A percentile compares a stretch with the other conserved stretches of the same genome.
phyloP scores from a whole-genome alignment of 768 basidiomycete species.

The Collybiopsis luxurians region DNA sequence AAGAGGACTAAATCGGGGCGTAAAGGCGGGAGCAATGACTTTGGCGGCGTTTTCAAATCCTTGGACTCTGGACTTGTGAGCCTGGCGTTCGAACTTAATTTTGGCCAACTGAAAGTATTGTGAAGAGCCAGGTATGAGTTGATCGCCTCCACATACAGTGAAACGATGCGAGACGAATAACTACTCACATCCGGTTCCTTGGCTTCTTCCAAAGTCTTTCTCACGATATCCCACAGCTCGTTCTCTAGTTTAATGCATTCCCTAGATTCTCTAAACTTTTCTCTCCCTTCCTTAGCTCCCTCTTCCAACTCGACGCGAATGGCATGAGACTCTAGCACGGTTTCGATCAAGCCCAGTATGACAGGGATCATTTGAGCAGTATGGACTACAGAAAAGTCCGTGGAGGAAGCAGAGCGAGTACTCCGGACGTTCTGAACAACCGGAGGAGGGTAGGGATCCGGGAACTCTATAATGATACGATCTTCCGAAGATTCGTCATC shows the following conservation, averaged over 20 bases:
- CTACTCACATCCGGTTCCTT: conserved; percentile 26
- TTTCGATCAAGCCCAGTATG: conserved; percentile 55
- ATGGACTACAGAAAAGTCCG: conserved; percentile 30
- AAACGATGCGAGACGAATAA: neutral
- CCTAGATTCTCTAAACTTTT: conserved; percentile 45
- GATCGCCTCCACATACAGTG: conserved; percentile 7
- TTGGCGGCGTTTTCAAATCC: conserved; percentile 57
- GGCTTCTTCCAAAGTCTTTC: conserved; percentile 29
- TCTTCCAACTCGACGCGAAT: conserved; percentile 62
- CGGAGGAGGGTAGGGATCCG: conserved; percentile 60
- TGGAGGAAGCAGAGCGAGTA: conserved; percentile 29
- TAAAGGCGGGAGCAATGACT: conserved; percentile 40
- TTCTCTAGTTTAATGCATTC: conserved; percentile 57
- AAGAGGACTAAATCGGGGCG: conserved; percentile 56
- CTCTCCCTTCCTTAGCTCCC: conserved; percentile 54
- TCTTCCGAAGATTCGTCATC: conserved; percentile 20
- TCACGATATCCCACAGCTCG: conserved; percentile 52
- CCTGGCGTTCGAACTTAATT: conserved; percentile 41
- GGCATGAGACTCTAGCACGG: conserved; percentile 39
- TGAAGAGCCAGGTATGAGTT: conserved; percentile 5
- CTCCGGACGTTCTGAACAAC: conserved; percentile 48
- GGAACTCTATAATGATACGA: conserved; percentile 28
- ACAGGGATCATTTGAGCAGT: conserved; percentile 70
- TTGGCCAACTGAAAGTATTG: neutral
- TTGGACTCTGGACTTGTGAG: conserved; percentile 48